phyloP scores from a whole-genome alignment of 768 basidiomycete species.

The Porpolomopsis calyptriformis region DNA sequence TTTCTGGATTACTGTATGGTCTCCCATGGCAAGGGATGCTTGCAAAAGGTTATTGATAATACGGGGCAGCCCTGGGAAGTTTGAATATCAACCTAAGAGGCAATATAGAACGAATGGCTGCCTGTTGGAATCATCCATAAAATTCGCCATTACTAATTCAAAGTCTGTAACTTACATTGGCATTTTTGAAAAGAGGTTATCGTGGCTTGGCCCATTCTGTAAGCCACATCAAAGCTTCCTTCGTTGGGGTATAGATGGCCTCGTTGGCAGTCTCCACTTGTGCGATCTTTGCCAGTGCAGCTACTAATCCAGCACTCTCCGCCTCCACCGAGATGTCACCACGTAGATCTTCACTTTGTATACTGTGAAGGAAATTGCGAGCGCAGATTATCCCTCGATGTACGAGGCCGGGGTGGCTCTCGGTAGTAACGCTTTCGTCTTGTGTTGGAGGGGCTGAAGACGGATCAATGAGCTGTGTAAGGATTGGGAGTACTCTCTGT shows the following conservation, averaged over 20 bases:
- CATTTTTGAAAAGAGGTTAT: neutral
- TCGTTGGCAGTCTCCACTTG: constrained; percentile 29
- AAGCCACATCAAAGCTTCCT: constrained; percentile 38
- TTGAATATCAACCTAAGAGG: too few relatives aligned
- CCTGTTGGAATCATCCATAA: too few relatives aligned
- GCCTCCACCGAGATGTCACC: constrained; percentile 41
- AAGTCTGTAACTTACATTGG: too few relatives aligned
- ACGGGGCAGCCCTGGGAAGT: too few relatives aligned
- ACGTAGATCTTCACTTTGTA: constrained; percentile 28
- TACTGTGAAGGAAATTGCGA: constrained; percentile 45
- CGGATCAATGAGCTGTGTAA: constrained; percentile 61
- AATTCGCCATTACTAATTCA: too few relatives aligned
- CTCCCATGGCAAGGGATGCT: too few relatives aligned
- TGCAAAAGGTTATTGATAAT: too few relatives aligned
- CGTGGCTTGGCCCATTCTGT: constrained; percentile 2
- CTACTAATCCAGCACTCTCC: constrained; percentile 40
- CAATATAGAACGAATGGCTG: too few relatives aligned
- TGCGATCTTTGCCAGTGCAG: constrained; percentile 40
- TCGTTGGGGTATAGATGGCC: constrained; percentile 36
- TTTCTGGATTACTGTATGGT: too few relatives aligned
- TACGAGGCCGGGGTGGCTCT: constrained; percentile 49
- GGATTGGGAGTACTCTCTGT: constrained; percentile 50
- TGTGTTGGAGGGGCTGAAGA: constrained; percentile 28
- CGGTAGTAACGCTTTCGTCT: constrained; percentile 23
- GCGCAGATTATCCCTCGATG: constrained; percentile 75